Evolutionary conservation across 2,329 filamentous ascomycete species (phyloP), one percentile per base, ranked within the genome.

Genomic region (Penicillium sp.): DNA sequence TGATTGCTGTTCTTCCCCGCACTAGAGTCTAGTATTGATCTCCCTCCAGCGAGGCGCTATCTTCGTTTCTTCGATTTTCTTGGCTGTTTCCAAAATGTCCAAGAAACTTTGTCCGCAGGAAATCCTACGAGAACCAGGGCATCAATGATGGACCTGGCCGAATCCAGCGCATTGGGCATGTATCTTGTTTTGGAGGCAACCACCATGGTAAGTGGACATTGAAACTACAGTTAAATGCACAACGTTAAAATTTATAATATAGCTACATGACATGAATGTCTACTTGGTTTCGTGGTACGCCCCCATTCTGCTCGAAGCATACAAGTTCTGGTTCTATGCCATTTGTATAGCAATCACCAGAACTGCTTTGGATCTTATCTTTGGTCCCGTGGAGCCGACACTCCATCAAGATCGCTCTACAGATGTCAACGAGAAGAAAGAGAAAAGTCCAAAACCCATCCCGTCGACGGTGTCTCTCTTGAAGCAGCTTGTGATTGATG

Each of bases 241-340:
- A 23, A 12, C 14, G 52, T 24, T 47, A 40, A 54, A 8, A 54
- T 24, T 20, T 21, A n/a, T 7, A 35, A 26, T 21, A 11, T 20
- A 55, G 52, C 43, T 55, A 20, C 52, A 55, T 48, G 52, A 55
- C 52, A 55, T 55, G 52, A 40, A 55, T 40, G 28, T 55, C 52
- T 24, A 47, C 43, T 42, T 40, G 8, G 52, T 55, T 35, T 55
- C 52, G 43, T 55, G 52, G 52, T 55, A 55, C 43, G 48, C 43
- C 11, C 52, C 52, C 8, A 14, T 55, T 47, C 43, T 55, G 28
- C 43, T 55, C 7, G 52, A 55, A 30, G 28, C 52, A 9, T 47
- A 55, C 52, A 55, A 55, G 43, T 48, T 55, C 30, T 55, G 52
- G 52, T 55, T 55, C 46, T 55, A 55, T 24, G 52, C 42, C 28